phyloP scores from a whole-genome alignment of 257 asterid genomes.

The Mitragyna speciosa region DNA sequence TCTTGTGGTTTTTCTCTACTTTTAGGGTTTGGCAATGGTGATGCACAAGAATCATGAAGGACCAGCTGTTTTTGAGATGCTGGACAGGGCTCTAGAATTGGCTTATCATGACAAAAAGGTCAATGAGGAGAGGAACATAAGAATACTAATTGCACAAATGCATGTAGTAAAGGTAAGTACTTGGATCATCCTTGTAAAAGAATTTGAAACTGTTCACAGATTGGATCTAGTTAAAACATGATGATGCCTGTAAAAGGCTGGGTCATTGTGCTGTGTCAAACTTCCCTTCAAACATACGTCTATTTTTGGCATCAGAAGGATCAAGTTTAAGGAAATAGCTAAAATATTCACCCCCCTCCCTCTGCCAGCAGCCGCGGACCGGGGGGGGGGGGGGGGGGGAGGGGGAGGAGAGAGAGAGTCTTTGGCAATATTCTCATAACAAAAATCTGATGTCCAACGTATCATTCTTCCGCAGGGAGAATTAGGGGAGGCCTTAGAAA shows the following conservation, averaged over 20 bases:
- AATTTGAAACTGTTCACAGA: conserved; percentile 1
- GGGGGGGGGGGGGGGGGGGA: no score
- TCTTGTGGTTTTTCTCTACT: conserved; percentile 7
- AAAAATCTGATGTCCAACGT: neutral
- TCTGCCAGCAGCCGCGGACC: no score
- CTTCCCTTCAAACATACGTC: neutral
- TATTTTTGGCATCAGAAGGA: neutral
- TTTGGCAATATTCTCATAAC: neutral
- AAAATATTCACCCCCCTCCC: neutral
- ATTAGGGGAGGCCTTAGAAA: conserved; percentile 67
- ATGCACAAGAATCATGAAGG: conserved; percentile 90
- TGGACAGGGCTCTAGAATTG: conserved; percentile 59
- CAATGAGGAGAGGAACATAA: conserved; percentile 74
- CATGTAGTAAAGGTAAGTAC: conserved; percentile 63
- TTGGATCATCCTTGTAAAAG: conserved; percentile 12
- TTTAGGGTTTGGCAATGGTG: conserved; percentile 88
- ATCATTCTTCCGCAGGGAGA: conserved; percentile 62
- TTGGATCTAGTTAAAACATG: neutral
- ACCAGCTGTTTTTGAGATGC: conserved; percentile 79
- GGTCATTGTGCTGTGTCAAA: neutral
- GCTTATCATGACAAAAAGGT: conserved; percentile 59
- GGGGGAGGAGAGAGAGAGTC: neutral
- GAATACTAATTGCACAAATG: conserved; percentile 83
- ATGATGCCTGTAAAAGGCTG: neutral
- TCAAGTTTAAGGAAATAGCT: neutral